Percentiles rank a stretch among this genome's conserved stretches.
phyloP scores from a whole-genome alignment of 1,284 basidiomycete species.

The Trametes pubescens region DNA sequence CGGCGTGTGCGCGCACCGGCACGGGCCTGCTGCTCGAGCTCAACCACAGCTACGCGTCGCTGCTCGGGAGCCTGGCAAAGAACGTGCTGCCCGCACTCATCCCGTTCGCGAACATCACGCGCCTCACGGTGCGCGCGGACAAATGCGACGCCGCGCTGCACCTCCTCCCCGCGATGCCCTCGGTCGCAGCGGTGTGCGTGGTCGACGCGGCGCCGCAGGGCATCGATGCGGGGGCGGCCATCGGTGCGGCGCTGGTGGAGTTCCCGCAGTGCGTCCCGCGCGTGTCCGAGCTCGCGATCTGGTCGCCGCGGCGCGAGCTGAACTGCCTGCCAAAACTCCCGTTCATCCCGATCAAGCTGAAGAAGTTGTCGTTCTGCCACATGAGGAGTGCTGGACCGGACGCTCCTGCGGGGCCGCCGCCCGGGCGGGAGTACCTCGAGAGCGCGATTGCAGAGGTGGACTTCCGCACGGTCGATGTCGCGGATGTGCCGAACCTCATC shows the following conservation, averaged over 20 bases:
- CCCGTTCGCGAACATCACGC: conserved; percentile 20
- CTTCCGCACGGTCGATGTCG: not conserved
- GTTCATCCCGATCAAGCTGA: not conserved
- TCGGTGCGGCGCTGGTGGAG: not conserved
- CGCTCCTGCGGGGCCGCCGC: not conserved
- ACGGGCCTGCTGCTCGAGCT: conserved; percentile 27
- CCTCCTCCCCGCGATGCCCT: conserved; percentile 13
- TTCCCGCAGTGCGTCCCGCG: not conserved
- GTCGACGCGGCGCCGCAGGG: conserved; percentile 1
- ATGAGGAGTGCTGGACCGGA: not conserved
- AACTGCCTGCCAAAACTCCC: not conserved
- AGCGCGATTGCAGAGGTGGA: not conserved
- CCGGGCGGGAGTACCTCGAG: not conserved
- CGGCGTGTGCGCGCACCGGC: conserved; percentile 6
- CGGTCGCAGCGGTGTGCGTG: conserved; percentile 5
- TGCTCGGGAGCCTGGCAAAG: not conserved
- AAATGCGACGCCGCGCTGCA: conserved; percentile 16
- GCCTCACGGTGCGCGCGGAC: conserved; percentile 14
- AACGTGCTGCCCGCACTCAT: conserved; percentile 17
- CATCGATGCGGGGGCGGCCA: not conserved
- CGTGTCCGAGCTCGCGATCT: conserved; percentile 10
- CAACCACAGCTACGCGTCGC: conserved; percentile 7
- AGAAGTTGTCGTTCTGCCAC: conserved; percentile 5
- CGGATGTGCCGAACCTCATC: not conserved
- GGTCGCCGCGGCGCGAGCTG: conserved; percentile 11